Percentiles rank a stretch among this genome's conserved stretches.
These are phyloP conservation scores for Vararia minispora DNA, from an alignment of 768 basidiomycete species.

Conservation along the genomic window DNA sequence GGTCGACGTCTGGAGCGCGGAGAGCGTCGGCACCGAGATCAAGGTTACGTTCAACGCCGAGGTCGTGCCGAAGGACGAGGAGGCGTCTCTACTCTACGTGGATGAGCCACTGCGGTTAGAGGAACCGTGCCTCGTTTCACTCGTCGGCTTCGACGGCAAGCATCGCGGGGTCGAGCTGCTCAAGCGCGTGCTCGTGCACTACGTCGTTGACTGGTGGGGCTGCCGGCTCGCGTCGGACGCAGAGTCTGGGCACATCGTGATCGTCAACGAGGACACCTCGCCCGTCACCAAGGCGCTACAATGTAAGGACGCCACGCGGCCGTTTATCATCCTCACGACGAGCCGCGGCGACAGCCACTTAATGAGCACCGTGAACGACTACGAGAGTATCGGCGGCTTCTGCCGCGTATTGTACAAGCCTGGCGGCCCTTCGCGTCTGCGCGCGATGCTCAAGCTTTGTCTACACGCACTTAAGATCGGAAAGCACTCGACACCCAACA, in stretches of 20 bases:
- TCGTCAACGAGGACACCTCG: slow-evolving; percentile 69
- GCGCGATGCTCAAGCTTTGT: slow-evolving; percentile 52
- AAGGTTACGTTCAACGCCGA: slow-evolving; percentile 77
- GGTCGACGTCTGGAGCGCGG: slow-evolving; percentile 89
- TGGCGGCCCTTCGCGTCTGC: slow-evolving; percentile 68
- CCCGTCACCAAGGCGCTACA: slow-evolving; percentile 47
- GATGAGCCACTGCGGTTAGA: slow-evolving; percentile 18
- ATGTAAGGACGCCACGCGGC: slow-evolving; percentile 42
- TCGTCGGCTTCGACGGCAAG: slow-evolving; percentile 59
- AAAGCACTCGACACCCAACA: slow-evolving; percentile 20
- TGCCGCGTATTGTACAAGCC: slow-evolving; percentile 89
- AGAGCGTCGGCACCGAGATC: slow-evolving; percentile 86
- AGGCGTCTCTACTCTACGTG: slow-evolving; percentile 9
- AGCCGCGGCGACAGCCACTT: slow-evolving; percentile 53
- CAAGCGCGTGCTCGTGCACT: slow-evolving; percentile 47
- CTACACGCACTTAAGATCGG: slow-evolving; percentile 45
- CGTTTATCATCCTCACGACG: slow-evolving; percentile 69
- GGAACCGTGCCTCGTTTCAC: slow-evolving; percentile 33
- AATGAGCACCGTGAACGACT: slow-evolving; percentile 53
- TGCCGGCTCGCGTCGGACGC: slow-evolving; percentile 36
- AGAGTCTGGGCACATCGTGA: slow-evolving; percentile 57
- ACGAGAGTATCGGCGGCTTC: slow-evolving; percentile 76
- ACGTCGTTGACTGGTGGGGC: slow-evolving; percentile 70
- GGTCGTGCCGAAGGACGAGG: slow-evolving; percentile 29
- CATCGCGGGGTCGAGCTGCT: slow-evolving; percentile 62